Evolutionary conservation across 768 basidiomycete genomes (phyloP).

Genomic region (Cyathus striatus): DNA sequence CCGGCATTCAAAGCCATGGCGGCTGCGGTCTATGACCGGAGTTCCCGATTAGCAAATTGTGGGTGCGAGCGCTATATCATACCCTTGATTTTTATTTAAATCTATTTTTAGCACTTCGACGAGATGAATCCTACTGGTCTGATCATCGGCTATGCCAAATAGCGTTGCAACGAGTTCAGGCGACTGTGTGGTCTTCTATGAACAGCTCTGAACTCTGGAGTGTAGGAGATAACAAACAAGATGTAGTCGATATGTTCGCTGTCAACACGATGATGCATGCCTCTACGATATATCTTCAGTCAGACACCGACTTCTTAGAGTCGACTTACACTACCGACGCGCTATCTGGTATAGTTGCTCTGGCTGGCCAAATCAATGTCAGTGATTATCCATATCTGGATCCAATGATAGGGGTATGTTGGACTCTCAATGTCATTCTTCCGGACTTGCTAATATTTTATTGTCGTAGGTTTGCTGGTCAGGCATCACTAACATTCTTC

Average conservation of each 20-base stretch:
- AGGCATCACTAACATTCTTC: background rate
- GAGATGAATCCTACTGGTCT: constrained; percentile 15
- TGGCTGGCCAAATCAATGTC: constrained; percentile 42
- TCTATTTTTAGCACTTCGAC: background rate
- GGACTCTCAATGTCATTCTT: constrained; percentile 14
- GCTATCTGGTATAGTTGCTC: constrained; percentile 32
- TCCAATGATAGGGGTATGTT: constrained; percentile 49
- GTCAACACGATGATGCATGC: constrained; percentile 47
- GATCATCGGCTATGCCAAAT: constrained; percentile 38
- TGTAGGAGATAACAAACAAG: constrained; percentile 22
- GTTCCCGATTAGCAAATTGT: constrained; percentile 29
- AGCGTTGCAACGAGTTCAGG: constrained; percentile 40
- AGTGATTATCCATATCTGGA: constrained; percentile 50
- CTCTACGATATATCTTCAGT: constrained; percentile 46
- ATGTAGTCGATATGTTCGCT: constrained; percentile 38
- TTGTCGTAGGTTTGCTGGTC: constrained; percentile 18
- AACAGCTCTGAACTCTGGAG: constrained; percentile 23
- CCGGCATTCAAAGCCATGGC: constrained; percentile 47
- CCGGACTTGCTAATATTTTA: background rate
- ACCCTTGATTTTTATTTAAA: constrained; percentile 7
- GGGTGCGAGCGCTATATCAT: background rate
- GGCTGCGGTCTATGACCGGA: constrained; percentile 47
- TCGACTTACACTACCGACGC: constrained; percentile 38
- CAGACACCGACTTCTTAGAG: constrained; percentile 30
- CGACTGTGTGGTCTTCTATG: constrained; percentile 33